Evolutionary conservation across 129 eudicot genomes (phyloP).

Genomic region (Helichrysum umbraculigerum): DNA sequence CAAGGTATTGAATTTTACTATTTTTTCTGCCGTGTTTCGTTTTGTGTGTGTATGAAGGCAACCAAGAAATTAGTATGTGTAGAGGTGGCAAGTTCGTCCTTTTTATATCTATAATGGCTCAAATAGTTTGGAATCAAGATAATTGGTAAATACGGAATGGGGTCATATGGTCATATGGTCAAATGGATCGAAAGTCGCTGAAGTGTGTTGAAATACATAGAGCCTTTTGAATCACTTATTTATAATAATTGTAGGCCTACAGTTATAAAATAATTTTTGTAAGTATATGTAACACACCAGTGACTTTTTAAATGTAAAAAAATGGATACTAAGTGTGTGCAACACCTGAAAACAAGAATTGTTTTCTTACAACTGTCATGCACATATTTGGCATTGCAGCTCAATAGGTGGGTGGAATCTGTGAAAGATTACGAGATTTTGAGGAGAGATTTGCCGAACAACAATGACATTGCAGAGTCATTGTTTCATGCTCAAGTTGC

Average conservation of each 20-base stretch:
- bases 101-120: background rate
- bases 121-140: background rate
- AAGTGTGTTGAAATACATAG: background rate
- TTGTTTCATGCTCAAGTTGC: conserved; percentile 84
- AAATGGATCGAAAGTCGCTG: background rate
- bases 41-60: background rate
- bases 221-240: too few species aligned
- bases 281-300: background rate
- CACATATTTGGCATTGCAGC: conserved; percentile 24
- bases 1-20: conserved; percentile 53
- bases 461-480: conserved; percentile 72
- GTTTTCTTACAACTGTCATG: background rate
- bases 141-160: background rate
- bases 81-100: background rate
- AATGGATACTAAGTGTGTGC: background rate
- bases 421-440: conserved; percentile 46
- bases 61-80: background rate
- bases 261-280: background rate
- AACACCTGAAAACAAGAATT: background rate
- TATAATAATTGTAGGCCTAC: background rate
- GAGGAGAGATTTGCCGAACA: conserved; percentile 58
- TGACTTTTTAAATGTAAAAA: background rate
- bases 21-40: background rate
- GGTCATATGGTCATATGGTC: too few species aligned
- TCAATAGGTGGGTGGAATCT: conserved; percentile 36